Conservation (phyloP, 371 early-diverging fungal species). For the Apophysomyces ossiformis region DNA sequence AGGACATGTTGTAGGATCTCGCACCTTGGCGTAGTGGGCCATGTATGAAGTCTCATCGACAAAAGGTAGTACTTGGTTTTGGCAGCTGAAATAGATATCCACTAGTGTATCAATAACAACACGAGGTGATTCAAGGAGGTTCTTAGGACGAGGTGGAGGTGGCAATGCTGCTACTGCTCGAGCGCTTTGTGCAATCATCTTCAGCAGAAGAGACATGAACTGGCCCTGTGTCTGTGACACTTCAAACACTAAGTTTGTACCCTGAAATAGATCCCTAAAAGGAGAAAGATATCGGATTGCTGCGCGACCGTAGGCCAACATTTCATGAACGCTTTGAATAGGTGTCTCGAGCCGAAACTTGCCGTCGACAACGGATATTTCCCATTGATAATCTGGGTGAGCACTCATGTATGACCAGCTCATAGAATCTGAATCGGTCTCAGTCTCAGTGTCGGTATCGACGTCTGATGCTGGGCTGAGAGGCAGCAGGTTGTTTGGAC, state of each 20-base stretch:
- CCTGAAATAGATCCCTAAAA: conserved; percentile 15
- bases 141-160: background rate
- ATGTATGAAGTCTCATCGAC: background rate
- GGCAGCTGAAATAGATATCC: background rate
- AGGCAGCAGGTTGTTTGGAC: background rate
- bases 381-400: conserved; percentile 14
- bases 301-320: conserved; percentile 14
- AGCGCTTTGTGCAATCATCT: background rate
- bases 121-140: background rate
- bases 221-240: background rate
- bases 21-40: conserved; percentile 1
- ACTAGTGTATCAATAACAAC: background rate
- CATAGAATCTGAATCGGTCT: background rate
- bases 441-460: background rate
- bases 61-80: background rate
- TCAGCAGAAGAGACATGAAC: background rate
- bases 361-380: conserved; percentile 21
- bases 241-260: conserved; percentile 13
- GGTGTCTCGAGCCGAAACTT: conserved; percentile 15
- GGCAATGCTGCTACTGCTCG: background rate
- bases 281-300: conserved; percentile 19
- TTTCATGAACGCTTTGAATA: conserved; percentile 16
- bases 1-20: conserved; percentile 5
- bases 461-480: background rate
- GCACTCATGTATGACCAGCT: background rate